These are phyloP conservation scores for Trichosporon coremiiforme DNA, from an alignment of 1,284 basidiomycete species.

Conservation along the genomic window DNA sequence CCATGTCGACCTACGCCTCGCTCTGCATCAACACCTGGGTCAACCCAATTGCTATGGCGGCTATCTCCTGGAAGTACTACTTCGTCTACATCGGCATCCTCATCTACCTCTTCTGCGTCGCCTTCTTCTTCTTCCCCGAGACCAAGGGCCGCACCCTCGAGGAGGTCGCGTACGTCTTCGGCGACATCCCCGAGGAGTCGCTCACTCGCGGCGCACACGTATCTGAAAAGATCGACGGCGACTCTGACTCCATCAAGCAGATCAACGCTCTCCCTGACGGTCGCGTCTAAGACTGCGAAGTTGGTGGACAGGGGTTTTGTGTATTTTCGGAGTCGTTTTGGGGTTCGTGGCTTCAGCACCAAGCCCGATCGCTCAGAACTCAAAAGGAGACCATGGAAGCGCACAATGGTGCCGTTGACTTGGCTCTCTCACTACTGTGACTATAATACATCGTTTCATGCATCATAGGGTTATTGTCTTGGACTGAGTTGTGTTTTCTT, in stretches of 20 bases:
- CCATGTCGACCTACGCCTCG: conserved; percentile 19
- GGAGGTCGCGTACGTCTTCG: conserved; percentile 15
- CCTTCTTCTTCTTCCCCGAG: conserved; percentile 49
- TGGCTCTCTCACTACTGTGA: background rate
- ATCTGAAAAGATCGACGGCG: background rate
- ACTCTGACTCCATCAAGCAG: background rate
- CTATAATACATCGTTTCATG: conserved; percentile 2
- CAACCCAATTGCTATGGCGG: conserved; percentile 38
- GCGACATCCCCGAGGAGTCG: conserved; percentile 10
- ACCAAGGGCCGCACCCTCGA: conserved; percentile 34
- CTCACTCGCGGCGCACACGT: background rate
- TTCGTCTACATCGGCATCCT: conserved; percentile 32
- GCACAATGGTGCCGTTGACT: background rate
- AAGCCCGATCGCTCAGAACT: background rate
- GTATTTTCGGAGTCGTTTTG: background rate
- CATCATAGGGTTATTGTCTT: background rate
- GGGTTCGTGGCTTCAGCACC: background rate
- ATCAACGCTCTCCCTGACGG: background rate
- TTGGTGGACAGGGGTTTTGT: background rate
- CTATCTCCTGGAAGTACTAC: conserved; percentile 39
- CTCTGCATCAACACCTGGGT: conserved; percentile 33
- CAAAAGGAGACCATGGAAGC: background rate
- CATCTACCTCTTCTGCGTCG: conserved; percentile 31
- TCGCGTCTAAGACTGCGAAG: background rate
- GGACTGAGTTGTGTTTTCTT: background rate